Evolutionary conservation across 805 yeast genomes (phyloP).

Genomic region (Metschnikowia lochheadii): DNA sequence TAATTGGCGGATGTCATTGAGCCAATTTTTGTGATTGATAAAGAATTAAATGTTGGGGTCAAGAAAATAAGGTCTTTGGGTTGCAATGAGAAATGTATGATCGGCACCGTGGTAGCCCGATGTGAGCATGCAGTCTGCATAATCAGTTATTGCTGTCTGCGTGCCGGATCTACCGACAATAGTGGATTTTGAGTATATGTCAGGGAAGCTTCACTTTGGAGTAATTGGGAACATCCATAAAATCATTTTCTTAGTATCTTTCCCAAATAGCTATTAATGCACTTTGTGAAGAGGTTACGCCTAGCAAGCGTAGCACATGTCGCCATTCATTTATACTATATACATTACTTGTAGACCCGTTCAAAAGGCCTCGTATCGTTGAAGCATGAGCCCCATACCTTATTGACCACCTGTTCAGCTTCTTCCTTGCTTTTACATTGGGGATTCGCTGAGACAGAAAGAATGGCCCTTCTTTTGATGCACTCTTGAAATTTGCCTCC

Average conservation of each 20-base stretch:
- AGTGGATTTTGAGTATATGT: too few species aligned
- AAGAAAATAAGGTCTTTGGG: not conserved
- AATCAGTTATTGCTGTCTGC: not conserved
- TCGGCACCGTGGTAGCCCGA: not conserved
- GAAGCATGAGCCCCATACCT: conserved; percentile 91
- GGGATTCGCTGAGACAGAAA: conserved; percentile 86
- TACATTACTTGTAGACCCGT: conserved; percentile 64
- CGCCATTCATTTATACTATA: not conserved
- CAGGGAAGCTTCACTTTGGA: not conserved
- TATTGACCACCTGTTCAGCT: conserved; percentile 75
- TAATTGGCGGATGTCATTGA: not conserved
- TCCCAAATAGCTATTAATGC: too few species aligned
- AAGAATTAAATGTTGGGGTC: not conserved
- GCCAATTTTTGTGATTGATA: not conserved
- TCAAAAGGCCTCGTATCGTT: conserved; percentile 96
- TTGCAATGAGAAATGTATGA: not conserved
- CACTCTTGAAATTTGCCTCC: conserved; percentile 87
- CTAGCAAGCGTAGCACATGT: not conserved
- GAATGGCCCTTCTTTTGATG: conserved; percentile 80
- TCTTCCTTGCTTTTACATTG: conserved; percentile 65
- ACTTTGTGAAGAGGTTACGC: too few species aligned
- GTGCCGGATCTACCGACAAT: not conserved
- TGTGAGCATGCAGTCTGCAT: not conserved
- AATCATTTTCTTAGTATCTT: too few species aligned
- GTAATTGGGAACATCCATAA: too few species aligned